Conservation (phyloP, 2,329 filamentous ascomycete species). For the Periconia sp. region DNA sequence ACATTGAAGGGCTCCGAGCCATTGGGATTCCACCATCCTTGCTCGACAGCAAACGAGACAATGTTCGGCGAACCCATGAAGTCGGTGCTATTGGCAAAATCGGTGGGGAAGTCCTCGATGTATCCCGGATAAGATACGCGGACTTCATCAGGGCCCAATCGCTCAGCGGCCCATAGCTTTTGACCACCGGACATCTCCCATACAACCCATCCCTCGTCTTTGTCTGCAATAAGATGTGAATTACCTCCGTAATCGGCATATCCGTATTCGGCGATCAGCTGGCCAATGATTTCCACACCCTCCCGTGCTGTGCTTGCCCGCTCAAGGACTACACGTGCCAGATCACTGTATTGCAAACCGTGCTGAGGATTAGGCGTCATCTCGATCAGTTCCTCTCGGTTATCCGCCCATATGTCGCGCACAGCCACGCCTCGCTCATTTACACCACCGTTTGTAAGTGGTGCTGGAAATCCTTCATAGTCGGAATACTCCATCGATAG, state of each 20-base stretch:
- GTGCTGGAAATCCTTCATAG: slow-evolving; percentile 52
- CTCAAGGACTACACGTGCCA: slow-evolving; percentile 50
- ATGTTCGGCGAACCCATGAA: slow-evolving; percentile 44
- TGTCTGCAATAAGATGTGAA: slow-evolving; percentile 51
- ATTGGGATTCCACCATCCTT: slow-evolving; percentile 43
- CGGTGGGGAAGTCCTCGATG: slow-evolving; percentile 43
- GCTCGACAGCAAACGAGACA: slow-evolving; percentile 42
- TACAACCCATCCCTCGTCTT: slow-evolving; percentile 44
- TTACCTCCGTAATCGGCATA: slow-evolving; percentile 53
- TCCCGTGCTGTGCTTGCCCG: slow-evolving; percentile 49
- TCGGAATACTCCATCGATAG: slow-evolving; percentile 48
- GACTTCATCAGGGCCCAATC: slow-evolving; percentile 37
- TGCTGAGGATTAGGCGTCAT: slow-evolving; percentile 51
- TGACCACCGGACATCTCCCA: slow-evolving; percentile 43
- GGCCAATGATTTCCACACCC: slow-evolving; percentile 52
- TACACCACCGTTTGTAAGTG: slow-evolving; percentile 53
- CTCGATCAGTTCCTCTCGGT: slow-evolving; percentile 46
- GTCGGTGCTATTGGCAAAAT: slow-evolving; percentile 35
- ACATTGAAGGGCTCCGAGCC: slow-evolving; percentile 43
- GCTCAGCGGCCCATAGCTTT: slow-evolving; percentile 44
- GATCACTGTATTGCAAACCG: slow-evolving; percentile 51
- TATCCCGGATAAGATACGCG: slow-evolving; percentile 45
- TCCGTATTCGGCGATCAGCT: slow-evolving; percentile 48
- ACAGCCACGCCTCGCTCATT: slow-evolving; percentile 52
- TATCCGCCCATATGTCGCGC: slow-evolving; percentile 51